These are phyloP conservation scores for Lactifluus subvellereus DNA, from an alignment of 768 basidiomycete species.

Conservation along the genomic window DNA sequence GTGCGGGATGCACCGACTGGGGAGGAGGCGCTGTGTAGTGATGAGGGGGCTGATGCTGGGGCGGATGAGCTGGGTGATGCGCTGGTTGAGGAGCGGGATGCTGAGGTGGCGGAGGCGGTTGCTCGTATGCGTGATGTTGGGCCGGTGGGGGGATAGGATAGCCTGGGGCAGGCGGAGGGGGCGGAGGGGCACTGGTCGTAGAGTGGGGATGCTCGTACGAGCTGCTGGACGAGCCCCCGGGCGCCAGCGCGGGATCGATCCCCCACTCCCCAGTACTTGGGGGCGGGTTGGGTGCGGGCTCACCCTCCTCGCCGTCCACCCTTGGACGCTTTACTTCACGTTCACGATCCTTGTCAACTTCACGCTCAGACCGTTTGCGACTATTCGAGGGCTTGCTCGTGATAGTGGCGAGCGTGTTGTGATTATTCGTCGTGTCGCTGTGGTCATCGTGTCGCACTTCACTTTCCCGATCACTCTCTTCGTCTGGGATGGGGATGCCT, in stretches of 20 bases:
- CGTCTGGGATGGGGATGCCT: slow-evolving; percentile 19
- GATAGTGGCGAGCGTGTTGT: slow-evolving; percentile 18
- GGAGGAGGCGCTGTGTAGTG: slow-evolving; percentile 19
- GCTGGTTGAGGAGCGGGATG: slow-evolving; percentile 17
- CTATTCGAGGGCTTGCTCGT: slow-evolving; percentile 9
- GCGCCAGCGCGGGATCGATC: slow-evolving; percentile 19
- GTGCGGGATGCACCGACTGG: slow-evolving; percentile 21
- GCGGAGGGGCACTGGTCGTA: slow-evolving; percentile 19
- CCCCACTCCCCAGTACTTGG: slow-evolving; percentile 23
- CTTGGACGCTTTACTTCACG: slow-evolving; percentile 21
- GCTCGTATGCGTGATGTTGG: slow-evolving; percentile 16
- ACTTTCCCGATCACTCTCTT: slow-evolving; percentile 23
- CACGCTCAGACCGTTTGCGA: slow-evolving; percentile 23
- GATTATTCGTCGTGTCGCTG: slow-evolving; percentile 18
- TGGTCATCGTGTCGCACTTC: slow-evolving; percentile 21
- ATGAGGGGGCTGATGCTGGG: slow-evolving; percentile 21
- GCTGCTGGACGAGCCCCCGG: slow-evolving; percentile 10
- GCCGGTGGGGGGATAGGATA: slow-evolving; percentile 11
- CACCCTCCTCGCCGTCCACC: slow-evolving; percentile 20
- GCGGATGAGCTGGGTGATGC: slow-evolving; percentile 13
- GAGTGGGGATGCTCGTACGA: slow-evolving; percentile 20
- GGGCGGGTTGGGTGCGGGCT: slow-evolving; percentile 9
- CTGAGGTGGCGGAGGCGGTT: slow-evolving; percentile 18
- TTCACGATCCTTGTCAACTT: slow-evolving; percentile 23
- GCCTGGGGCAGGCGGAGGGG: slow-evolving; percentile 16